phyloP scores from a whole-genome alignment of 2,329 filamentous ascomycete species.

The Podosphaera xanthii region DNA sequence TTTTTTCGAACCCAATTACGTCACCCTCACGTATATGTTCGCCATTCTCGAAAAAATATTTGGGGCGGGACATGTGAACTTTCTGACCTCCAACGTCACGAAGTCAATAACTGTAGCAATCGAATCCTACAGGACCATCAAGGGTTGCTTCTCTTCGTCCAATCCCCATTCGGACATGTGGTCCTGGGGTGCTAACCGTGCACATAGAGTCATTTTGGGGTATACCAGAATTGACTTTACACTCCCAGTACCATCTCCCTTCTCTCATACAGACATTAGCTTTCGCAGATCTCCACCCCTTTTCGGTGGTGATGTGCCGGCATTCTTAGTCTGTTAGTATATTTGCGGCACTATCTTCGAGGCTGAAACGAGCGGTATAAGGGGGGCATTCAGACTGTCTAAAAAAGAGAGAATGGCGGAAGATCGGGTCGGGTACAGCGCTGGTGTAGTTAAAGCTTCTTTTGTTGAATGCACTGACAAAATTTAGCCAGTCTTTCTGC shows the following conservation, averaged over 20 bases:
- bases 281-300: constrained; percentile 76
- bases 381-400: constrained; percentile 72
- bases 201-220: constrained; percentile 17
- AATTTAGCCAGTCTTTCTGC: neutral
- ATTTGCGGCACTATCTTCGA: constrained; percentile 71
- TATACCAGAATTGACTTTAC: constrained; percentile 64
- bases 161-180: constrained; percentile 68
- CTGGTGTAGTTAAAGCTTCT: constrained; percentile 71
- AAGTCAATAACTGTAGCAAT: constrained; percentile 83
- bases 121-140: constrained; percentile 67
- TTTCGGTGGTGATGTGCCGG: constrained; percentile 64
- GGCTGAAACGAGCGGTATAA: constrained; percentile 66
- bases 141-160: constrained; percentile 58
- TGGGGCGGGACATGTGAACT: constrained; percentile 81
- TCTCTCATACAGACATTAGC: constrained; percentile 80
- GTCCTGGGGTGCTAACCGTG: constrained; percentile 12
- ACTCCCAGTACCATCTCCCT: constrained; percentile 85
- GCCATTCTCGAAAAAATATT: constrained; percentile 60
- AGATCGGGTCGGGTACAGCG: constrained; percentile 72
- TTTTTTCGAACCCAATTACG: constrained; percentile 78
- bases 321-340: constrained; percentile 63
- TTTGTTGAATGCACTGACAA: constrained; percentile 33
- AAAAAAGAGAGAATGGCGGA: constrained; percentile 73
- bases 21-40: constrained; percentile 74
- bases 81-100: constrained; percentile 79